A percentile compares a stretch with the other conserved stretches of the same genome.
phyloP scores from a whole-genome alignment of 805 yeast genomes.

The Candida easanensis region DNA sequence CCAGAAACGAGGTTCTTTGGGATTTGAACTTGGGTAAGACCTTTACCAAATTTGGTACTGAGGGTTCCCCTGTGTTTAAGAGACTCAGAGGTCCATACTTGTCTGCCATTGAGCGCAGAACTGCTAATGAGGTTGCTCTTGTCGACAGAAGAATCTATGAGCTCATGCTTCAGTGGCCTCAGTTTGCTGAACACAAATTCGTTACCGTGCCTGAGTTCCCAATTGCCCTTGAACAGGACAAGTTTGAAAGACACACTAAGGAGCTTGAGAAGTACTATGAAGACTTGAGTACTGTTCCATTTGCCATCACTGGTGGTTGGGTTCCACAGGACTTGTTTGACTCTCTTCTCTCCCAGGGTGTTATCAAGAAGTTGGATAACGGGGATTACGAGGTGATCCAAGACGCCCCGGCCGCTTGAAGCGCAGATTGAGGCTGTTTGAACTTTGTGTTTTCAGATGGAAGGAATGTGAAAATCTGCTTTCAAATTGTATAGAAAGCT shows the following conservation, averaged over 20 bases:
- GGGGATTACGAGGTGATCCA: slow-evolving; percentile 45
- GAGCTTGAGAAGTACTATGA: slow-evolving; percentile 66
- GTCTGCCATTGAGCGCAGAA: slow-evolving; percentile 56
- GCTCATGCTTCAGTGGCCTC: slow-evolving; percentile 66
- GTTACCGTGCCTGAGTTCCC: slow-evolving; percentile 57
- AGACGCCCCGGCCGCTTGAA: slow-evolving; percentile 10
- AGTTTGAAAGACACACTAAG: slow-evolving; percentile 53
- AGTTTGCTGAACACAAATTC: slow-evolving; percentile 55
- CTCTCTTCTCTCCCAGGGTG: slow-evolving; percentile 62
- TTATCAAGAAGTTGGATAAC: slow-evolving; percentile 57
- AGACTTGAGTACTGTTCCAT: slow-evolving; percentile 68
- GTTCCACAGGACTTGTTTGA: slow-evolving; percentile 92
- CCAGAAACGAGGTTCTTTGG: slow-evolving; percentile 90
- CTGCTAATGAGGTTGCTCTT: slow-evolving; percentile 55
- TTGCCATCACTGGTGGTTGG: slow-evolving; percentile 92
- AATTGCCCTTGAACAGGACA: slow-evolving; percentile 53
- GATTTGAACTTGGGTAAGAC: slow-evolving; percentile 69
- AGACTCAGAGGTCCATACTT: slow-evolving; percentile 62
- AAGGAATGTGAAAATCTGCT: too few relatives aligned
- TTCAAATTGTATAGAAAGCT: too few relatives aligned
- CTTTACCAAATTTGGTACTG: slow-evolving; percentile 70
- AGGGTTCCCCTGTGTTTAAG: slow-evolving; percentile 79
- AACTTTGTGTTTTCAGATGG: too few relatives aligned
- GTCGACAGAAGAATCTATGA: slow-evolving; percentile 67
- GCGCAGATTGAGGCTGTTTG: background rate